Evolutionary conservation across 805 yeast genomes (phyloP).

Genomic region (Candida nanaspora): DNA sequence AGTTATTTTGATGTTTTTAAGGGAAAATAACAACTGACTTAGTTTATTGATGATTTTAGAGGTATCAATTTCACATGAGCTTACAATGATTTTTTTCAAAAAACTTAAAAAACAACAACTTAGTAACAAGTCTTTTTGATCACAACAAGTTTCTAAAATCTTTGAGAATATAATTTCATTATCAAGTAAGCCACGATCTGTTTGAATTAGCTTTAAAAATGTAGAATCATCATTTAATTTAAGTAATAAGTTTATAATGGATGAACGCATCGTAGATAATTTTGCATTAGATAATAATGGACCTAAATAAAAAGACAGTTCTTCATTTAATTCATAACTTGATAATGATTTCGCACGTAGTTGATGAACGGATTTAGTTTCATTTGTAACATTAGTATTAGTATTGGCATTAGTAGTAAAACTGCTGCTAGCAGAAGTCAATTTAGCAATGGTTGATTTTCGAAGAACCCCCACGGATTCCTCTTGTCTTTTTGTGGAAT

Average conservation of each 20-base stretch:
- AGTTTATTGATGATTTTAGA: slow-evolving; percentile 6
- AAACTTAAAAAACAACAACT: neutral
- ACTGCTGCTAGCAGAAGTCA: neutral
- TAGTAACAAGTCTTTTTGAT: neutral
- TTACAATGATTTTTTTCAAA: too few species aligned
- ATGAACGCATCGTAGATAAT: neutral
- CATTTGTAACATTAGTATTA: neutral
- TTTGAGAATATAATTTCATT: neutral
- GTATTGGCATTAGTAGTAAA: neutral
- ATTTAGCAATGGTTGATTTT: neutral
- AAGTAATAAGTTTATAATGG: neutral
- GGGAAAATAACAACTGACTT: neutral
- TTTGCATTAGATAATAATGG: neutral
- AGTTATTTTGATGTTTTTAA: too few species aligned
- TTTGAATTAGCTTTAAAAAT: neutral
- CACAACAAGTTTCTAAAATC: neutral
- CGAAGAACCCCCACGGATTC: neutral
- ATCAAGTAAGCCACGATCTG: neutral
- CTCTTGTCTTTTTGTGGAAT: too few species aligned
- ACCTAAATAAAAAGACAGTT: neutral
- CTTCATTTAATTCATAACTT: neutral
- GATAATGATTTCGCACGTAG: neutral
- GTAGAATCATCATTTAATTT: neutral
- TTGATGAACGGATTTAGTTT: neutral
- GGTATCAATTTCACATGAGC: slow-evolving; percentile 7